Percentiles rank a stretch among this genome's conserved stretches.
phyloP scores from a whole-genome alignment of 345 rosid species.

The Eucalyptus sp. region DNA sequence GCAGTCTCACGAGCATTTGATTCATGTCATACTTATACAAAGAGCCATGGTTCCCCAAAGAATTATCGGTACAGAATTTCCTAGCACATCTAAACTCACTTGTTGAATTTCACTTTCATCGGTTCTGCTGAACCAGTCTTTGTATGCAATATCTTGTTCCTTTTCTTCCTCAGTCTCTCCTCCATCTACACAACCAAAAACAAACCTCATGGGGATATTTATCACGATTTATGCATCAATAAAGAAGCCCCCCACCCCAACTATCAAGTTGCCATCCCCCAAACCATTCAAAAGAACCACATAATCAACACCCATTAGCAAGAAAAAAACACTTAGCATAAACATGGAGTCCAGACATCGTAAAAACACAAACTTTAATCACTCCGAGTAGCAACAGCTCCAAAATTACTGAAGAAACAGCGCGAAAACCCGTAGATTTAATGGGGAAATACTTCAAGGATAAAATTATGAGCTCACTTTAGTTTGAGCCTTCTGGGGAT shows the following conservation, averaged over 20 bases:
- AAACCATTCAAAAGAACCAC: not conserved
- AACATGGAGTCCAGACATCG: not conserved
- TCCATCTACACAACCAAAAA: slow-evolving; percentile 41
- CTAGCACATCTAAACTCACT: slow-evolving; percentile 28
- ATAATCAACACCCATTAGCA: not conserved
- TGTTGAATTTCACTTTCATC: slow-evolving; percentile 70
- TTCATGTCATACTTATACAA: not conserved
- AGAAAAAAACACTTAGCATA: not conserved
- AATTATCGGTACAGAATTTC: not conserved
- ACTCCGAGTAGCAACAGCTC: not conserved
- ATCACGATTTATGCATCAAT: not conserved
- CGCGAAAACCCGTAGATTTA: not conserved
- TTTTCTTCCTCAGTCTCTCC: slow-evolving; percentile 75
- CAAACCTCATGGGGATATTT: not conserved
- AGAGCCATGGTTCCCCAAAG: not conserved
- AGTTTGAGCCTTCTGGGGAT: slow-evolving; percentile 65
- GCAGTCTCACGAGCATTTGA: not conserved
- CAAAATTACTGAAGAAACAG: not conserved
- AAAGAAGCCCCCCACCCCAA: not conserved
- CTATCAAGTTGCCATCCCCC: not conserved
- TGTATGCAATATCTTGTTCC: slow-evolving; percentile 62
- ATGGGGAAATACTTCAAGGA: not conserved
- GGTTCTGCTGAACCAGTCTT: slow-evolving; percentile 77
- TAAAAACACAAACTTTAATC: not conserved
- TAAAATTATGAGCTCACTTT: slow-evolving; percentile 26